Percentiles rank a stretch among this genome's conserved stretches.
Evolutionary conservation across 179 eudicot species (phyloP).

Genomic region (Silene noctiflora): DNA sequence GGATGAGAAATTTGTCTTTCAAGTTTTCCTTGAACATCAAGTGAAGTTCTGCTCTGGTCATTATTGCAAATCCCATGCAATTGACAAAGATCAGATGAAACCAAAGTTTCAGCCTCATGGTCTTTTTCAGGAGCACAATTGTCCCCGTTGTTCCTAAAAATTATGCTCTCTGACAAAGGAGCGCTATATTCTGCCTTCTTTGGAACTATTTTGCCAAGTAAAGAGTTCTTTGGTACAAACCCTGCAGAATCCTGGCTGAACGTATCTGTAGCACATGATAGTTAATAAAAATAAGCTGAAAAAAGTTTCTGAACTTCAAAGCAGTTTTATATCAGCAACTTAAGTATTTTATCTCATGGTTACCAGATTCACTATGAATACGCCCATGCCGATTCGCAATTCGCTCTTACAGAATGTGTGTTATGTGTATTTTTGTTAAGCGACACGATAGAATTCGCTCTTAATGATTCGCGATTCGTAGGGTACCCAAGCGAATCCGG

Average conservation of each 20-base stretch:
- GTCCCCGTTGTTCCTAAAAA: slow-evolving; percentile 38
- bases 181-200: slow-evolving; percentile 27
- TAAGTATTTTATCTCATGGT: background rate
- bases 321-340: background rate
- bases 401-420: no score
- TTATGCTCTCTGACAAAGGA: slow-evolving; percentile 54
- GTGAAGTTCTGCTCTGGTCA: slow-evolving; percentile 18
- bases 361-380: no score
- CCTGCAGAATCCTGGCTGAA: slow-evolving; percentile 18
- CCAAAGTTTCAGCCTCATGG: slow-evolving; percentile 22
- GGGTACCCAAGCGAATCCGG: no score
- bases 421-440: no score
- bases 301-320: background rate
- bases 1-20: slow-evolving; percentile 20
- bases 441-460: no score
- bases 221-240: slow-evolving; percentile 26
- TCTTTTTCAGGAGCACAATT: slow-evolving; percentile 28
- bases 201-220: slow-evolving; percentile 15
- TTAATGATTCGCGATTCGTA: no score
- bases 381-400: no score
- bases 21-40: slow-evolving; percentile 20
- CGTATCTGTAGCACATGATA: slow-evolving; percentile 23
- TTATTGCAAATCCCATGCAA: slow-evolving; percentile 13
- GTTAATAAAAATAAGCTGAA: slow-evolving; percentile 13
- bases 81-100: slow-evolving; percentile 32